phyloP scores from a whole-genome alignment of 495 filamentous ascomycete species.

The Glonium stellatum region DNA sequence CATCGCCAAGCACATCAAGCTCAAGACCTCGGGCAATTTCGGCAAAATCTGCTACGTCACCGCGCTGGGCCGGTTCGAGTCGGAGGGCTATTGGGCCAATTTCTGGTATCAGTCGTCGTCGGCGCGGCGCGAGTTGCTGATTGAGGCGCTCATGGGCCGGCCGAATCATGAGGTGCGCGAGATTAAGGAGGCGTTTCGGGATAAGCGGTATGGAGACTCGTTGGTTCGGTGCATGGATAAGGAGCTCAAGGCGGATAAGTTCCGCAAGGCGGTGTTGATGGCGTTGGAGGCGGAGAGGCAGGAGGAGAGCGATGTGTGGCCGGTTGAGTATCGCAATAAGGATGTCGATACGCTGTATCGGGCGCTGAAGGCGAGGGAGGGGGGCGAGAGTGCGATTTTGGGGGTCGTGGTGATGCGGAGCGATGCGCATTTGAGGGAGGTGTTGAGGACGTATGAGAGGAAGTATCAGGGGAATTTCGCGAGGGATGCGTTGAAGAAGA shows the following conservation, averaged over 20 bases:
- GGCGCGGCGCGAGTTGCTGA: conserved; percentile 58
- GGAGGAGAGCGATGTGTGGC: conserved; percentile 59
- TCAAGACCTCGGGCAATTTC: conserved; percentile 66
- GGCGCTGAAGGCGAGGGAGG: conserved; percentile 64
- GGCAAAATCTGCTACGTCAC: conserved; percentile 88
- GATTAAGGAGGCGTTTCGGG: conserved; percentile 88
- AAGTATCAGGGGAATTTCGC: conserved; percentile 71
- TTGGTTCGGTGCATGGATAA: conserved; percentile 80
- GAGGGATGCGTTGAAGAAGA: conserved; percentile 78
- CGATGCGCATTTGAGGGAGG: conserved; percentile 74
- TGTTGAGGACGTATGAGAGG: conserved; percentile 65
- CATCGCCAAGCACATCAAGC: conserved; percentile 89
- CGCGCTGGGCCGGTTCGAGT: conserved; percentile 86
- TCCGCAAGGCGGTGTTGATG: conserved; percentile 80
- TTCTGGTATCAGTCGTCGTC: conserved; percentile 82
- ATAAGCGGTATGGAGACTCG: conserved; percentile 84
- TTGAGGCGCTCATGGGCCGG: conserved; percentile 85
- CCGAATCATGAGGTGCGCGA: conserved; percentile 76
- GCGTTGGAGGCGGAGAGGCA: conserved; percentile 76
- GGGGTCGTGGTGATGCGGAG: conserved; percentile 70
- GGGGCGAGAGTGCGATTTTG: conserved; percentile 89
- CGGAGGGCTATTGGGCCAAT: conserved; percentile 96
- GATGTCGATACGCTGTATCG: conserved; percentile 67
- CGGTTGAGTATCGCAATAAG: conserved; percentile 47
- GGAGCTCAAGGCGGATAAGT: conserved; percentile 86